Evolutionary conservation across 805 yeast genomes (phyloP), one percentile per base, ranked within the genome.

Genomic region (Yarrowia sp.): DNA sequence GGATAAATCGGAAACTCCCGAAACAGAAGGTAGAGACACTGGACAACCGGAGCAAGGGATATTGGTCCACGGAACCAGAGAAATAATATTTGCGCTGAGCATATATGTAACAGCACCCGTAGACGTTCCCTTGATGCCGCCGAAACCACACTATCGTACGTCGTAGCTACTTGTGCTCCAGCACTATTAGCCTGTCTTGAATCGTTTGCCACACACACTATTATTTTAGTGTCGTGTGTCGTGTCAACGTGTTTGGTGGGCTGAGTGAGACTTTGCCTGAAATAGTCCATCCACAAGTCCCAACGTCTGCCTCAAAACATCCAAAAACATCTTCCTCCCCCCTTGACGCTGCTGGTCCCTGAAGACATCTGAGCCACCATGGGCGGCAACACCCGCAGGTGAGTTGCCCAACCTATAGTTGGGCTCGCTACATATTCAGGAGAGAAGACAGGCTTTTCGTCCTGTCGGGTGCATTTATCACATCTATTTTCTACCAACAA

Each of bases 191-290:
- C 49, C 58, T 10, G 58, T 69, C 47, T 33, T 56, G 17, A 49
- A 34, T n/a, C 33, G 38, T 52, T 63, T 43, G 20, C 56, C 56
- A 14, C 53, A 47, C 53, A n/a, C 40, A 34, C 20, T 50, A 36
- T 36, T 52, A 52, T 52, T 38, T 38, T 38, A 52, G 43, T 52
- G 58, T 52, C 58, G 58, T 52, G 58, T 52, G 58, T 52, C 43
- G 58, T 52, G 58, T 38, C 43, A 20, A 15, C 58, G 58, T 52
- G 58, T 52, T 52, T 38, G 58, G 43, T 52, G 58, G 58, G 58
- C 58, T 38, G 58, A 52, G 56, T 46, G 50, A 47, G 52, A 47
- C 55, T n/a, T 24, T 24, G 39, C 39, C 40, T 8, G 17, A 34
- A n/a, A 24, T 14, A 46, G 36, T 34, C 5, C 24, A 9, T 17